These are phyloP conservation scores for Leccinum obscurum DNA, from an alignment of 768 basidiomycete genomes.

Conservation along the genomic window DNA sequence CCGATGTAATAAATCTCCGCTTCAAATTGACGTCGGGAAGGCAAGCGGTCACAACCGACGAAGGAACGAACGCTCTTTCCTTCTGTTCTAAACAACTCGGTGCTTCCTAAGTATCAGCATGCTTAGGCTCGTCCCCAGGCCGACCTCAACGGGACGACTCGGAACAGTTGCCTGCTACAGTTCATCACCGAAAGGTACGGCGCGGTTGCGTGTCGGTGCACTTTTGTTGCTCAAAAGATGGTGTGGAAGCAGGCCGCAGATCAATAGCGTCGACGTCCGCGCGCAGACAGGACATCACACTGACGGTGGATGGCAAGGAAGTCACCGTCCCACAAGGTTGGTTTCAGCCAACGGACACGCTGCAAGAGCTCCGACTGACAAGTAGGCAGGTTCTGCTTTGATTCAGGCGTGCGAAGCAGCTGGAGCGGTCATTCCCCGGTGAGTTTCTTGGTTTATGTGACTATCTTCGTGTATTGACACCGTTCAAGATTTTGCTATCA, in stretches of 20 bases:
- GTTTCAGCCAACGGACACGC: constrained; percentile 29
- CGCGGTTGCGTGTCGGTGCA: background rate
- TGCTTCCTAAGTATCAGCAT: constrained; percentile 37
- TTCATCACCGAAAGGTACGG: constrained; percentile 38
- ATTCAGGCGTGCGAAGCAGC: constrained; percentile 96
- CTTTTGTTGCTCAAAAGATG: constrained; percentile 2
- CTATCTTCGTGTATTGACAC: constrained; percentile 14
- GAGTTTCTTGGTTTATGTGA: constrained; percentile 17
- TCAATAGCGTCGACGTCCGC: constrained; percentile 65
- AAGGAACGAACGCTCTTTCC: constrained; percentile 2
- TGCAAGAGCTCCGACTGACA: constrained; percentile 9
- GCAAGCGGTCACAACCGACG: constrained; percentile 26
- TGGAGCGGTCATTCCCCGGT: constrained; percentile 81
- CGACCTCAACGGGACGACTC: constrained; percentile 68
- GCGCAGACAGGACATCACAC: constrained; percentile 77
- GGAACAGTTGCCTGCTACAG: constrained; percentile 54
- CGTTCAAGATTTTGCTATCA: constrained; percentile 75
- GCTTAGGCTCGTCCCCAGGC: constrained; percentile 71
- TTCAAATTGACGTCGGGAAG: constrained; percentile 14
- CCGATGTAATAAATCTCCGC: constrained; percentile 25
- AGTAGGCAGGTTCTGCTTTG: constrained; percentile 76
- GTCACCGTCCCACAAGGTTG: constrained; percentile 95
- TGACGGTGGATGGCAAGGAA: constrained; percentile 96
- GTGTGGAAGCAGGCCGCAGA: constrained; percentile 47
- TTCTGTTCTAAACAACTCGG: constrained; percentile 12